Base-by-base conservation (phyloP, 768 basidiomycete species). In the Amanita fuliginea region DNA sequence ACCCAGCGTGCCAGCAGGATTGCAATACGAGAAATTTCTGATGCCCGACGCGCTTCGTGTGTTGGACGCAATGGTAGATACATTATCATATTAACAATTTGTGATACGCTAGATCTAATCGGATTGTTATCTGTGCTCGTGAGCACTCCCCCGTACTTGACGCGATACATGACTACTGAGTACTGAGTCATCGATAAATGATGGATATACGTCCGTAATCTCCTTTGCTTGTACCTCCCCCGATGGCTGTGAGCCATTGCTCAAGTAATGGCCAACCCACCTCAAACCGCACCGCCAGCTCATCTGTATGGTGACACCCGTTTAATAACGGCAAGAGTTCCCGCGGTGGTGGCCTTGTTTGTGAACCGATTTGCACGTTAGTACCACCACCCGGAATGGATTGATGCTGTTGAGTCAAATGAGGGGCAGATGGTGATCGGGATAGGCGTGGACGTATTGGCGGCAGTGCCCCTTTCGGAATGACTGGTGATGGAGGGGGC, bases 261-360 rank as follows among this genome's bases (percentile, higher is more conserved):
- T 88, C 81, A 47, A 98, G 67, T 42, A 83, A 66, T 9, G 80
- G 80, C 93, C 91, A 94, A 0, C 86, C 83, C 28, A 83, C 80
- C 54, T 88, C 81, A 57, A 94, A 95, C 53, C 62, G 75, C 21
- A 86, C 80, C 41, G 86, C 83, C 39, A 98, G 66, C 66, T 97
- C 94, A 60, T 98, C 95, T 1, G 89, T 84, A 62, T 93, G 86
- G 62, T 92, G 93, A 49, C 83, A 86, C 7, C 95, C 96, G 58
- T 98, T 84, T 10, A 98, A 70, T 51, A 89, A 62, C 2, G 69
- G 54, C 22, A 73, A 57, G 21, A 93, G 56, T 10, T 78, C 77
- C 4, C 69, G 67, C 6, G 87, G 87, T 56, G 74, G 21, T 77
- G n/a, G 65, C 56, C 21, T 52, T 61, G 55, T 56, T 62, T 43